phyloP scores from a whole-genome alignment of 2,329 filamentous ascomycete species.

The Aureobasidium sp. region DNA sequence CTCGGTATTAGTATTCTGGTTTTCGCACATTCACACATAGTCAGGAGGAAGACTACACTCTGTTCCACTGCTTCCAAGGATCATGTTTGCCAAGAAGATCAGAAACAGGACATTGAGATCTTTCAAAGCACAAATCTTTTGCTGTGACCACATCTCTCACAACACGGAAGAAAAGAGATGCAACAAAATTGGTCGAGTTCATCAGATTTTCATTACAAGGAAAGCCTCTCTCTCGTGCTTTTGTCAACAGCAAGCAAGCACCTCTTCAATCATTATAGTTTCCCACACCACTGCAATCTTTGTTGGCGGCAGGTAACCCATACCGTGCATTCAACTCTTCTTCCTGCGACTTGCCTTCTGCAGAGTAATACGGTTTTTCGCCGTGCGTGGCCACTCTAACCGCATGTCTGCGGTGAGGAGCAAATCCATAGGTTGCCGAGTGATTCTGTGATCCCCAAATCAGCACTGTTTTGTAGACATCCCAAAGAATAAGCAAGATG shows the following conservation, averaged over 20 bases:
- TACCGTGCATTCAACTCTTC: slow-evolving; percentile 44
- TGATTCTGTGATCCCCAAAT: neutral
- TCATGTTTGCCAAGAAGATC: too few relatives aligned
- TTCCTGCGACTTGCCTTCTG: slow-evolving; percentile 48
- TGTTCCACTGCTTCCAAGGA: too few relatives aligned
- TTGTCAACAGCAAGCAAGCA: too few relatives aligned
- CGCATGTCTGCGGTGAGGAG: slow-evolving; percentile 50
- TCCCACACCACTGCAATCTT: slow-evolving; percentile 48
- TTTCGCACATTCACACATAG: too few relatives aligned
- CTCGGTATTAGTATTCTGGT: too few relatives aligned
- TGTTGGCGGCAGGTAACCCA: slow-evolving; percentile 46
- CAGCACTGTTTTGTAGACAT: neutral
- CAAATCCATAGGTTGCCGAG: slow-evolving; percentile 49
- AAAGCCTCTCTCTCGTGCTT: neutral
- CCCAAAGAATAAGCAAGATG: too few relatives aligned
- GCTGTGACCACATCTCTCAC: too few relatives aligned
- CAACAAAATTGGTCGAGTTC: too few relatives aligned
- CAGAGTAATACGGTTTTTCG: slow-evolving; percentile 36
- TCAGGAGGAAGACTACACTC: too few relatives aligned
- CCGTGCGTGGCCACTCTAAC: slow-evolving; percentile 43
- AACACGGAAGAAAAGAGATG: too few relatives aligned
- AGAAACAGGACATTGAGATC: too few relatives aligned
- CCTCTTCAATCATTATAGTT: slow-evolving; percentile 49
- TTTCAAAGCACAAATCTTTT: too few relatives aligned
- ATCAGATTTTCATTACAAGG: neutral